Conservation (phyloP, 768 basidiomycete genomes). For the Phlebiopsis gigantea region DNA sequence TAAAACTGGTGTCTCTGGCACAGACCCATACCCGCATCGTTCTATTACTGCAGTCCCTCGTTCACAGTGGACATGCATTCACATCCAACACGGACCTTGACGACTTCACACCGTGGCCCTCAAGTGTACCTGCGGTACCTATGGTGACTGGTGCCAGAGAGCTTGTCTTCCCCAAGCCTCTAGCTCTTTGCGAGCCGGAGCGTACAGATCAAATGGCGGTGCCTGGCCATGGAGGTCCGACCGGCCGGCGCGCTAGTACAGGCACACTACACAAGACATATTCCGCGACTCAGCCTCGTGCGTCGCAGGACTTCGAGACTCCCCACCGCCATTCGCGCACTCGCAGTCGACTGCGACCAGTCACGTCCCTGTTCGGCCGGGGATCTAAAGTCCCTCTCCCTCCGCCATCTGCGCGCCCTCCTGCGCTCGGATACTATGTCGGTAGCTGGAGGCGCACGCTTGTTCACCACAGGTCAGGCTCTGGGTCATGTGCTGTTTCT, state of each 20-base stretch:
- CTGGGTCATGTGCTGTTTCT: constrained; percentile 25
- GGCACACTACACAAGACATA: neutral
- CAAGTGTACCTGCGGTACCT: constrained; percentile 16
- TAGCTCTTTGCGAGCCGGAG: constrained; percentile 39
- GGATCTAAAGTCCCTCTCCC: constrained; percentile 28
- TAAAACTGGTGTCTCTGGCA: constrained; percentile 41
- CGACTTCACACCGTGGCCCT: constrained; percentile 16
- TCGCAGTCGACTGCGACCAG: constrained; percentile 10
- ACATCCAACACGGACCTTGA: constrained; percentile 44
- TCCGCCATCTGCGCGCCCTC: constrained; percentile 43
- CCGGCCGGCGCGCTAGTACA: constrained; percentile 7
- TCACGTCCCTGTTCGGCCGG: constrained; percentile 35
- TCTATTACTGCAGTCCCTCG: constrained; percentile 65
- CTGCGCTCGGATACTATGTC: constrained; percentile 40
- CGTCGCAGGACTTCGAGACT: constrained; percentile 13
- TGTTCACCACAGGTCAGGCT: constrained; percentile 14
- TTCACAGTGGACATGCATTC: constrained; percentile 52
- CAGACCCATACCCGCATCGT: constrained; percentile 72
- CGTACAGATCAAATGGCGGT: neutral
- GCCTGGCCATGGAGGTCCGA: neutral
- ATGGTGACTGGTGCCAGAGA: constrained; percentile 38
- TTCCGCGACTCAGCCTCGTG: constrained; percentile 14
- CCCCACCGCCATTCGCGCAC: neutral
- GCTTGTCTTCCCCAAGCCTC: constrained; percentile 70
- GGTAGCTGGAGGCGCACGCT: constrained; percentile 44